Evolutionary conservation across 805 yeast species (phyloP).

Genomic region (Cyberlindnera maclurae): DNA sequence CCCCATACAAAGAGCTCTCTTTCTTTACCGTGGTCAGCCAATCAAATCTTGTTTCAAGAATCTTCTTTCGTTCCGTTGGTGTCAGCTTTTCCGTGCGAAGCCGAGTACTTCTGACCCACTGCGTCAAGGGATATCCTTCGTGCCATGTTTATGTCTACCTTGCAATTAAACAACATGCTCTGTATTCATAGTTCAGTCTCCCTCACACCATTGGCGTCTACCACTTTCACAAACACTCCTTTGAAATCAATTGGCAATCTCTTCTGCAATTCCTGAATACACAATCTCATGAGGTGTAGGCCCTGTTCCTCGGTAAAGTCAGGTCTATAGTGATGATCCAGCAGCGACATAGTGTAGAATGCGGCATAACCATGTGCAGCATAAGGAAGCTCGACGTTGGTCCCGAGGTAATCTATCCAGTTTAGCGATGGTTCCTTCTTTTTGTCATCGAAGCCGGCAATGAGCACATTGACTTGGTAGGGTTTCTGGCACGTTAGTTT

Average conservation of each 20-base stretch:
- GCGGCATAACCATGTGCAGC: slow-evolving; percentile 99
- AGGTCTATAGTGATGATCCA: slow-evolving; percentile 83
- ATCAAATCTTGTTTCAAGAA: slow-evolving; percentile 14
- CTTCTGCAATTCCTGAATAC: slow-evolving; percentile 69
- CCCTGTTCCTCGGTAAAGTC: slow-evolving; percentile 78
- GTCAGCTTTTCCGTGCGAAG: slow-evolving; percentile 12
- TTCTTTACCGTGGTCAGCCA: slow-evolving; percentile 12
- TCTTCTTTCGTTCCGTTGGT: slow-evolving; percentile 11
- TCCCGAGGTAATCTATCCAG: slow-evolving; percentile 92
- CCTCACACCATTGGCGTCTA: slow-evolving; percentile 56
- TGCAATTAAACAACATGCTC: neutral
- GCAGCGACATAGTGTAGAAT: slow-evolving; percentile 80
- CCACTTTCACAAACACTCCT: slow-evolving; percentile 67
- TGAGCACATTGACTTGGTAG: slow-evolving; percentile 83
- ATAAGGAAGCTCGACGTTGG: slow-evolving; percentile 85
- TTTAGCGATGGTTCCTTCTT: slow-evolving; percentile 58
- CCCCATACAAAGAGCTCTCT: slow-evolving; percentile 28
- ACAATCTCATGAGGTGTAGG: slow-evolving; percentile 57
- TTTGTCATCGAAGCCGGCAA: slow-evolving; percentile 74
- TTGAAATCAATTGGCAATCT: slow-evolving; percentile 94
- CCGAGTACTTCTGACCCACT: slow-evolving; percentile 16
- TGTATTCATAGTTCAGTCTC: slow-evolving; percentile 10
- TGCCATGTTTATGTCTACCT: neutral
- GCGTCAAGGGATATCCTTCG: slow-evolving; percentile 12
- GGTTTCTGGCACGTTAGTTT: slow-evolving; percentile 50